phyloP scores from a whole-genome alignment of 495 filamentous ascomycete genomes.

The Penicillium pancosmium region DNA sequence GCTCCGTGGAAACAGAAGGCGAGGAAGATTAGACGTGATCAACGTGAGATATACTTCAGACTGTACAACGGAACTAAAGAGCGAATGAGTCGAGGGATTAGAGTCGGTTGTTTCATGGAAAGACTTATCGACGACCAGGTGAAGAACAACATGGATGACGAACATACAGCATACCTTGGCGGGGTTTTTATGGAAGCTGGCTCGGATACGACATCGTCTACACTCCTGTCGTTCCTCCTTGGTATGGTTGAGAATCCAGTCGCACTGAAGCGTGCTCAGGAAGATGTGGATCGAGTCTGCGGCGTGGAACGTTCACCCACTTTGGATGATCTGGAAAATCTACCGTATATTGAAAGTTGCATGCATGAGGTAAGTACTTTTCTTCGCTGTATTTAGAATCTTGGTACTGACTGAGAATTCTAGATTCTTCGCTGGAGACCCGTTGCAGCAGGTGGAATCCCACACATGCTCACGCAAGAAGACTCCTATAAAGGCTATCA shows the following conservation, averaged over 20 bases:
- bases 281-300: slow-evolving; percentile 40
- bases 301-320: slow-evolving; percentile 24
- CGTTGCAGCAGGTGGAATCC: slow-evolving; percentile 41
- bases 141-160: neutral
- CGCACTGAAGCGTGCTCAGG: slow-evolving; percentile 48
- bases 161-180: slow-evolving; percentile 4
- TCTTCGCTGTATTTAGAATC: neutral
- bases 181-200: slow-evolving; percentile 8
- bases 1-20: slow-evolving; percentile 1
- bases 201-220: slow-evolving; percentile 5
- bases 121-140: neutral
- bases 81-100: neutral
- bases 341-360: slow-evolving; percentile 39
- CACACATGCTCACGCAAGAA: slow-evolving; percentile 53
- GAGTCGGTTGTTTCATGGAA: slow-evolving; percentile 5
- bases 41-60: neutral
- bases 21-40: neutral
- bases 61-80: neutral
- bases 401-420: neutral
- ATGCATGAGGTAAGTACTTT: slow-evolving; percentile 33
- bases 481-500: slow-evolving; percentile 55
- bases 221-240: slow-evolving; percentile 29
- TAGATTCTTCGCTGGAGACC: slow-evolving; percentile 38
- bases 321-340: slow-evolving; percentile 14
- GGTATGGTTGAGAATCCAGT: slow-evolving; percentile 40